phyloP scores from a whole-genome alignment of 306 rosid species.

The Dryas octopetala region DNA sequence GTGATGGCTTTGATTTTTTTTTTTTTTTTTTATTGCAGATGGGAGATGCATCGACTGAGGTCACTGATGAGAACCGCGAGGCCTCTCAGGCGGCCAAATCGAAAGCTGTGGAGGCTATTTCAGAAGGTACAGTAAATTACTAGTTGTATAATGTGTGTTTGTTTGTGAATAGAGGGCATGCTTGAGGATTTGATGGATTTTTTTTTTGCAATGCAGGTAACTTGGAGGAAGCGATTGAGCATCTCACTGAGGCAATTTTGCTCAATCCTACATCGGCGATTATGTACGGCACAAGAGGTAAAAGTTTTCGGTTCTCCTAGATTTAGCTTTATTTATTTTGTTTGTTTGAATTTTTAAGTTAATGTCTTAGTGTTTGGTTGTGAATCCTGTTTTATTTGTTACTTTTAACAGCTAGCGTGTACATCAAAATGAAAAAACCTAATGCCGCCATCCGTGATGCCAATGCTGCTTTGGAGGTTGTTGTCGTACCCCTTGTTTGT shows the following conservation, averaged over 20 bases:
- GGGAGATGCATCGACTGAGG: slow-evolving; percentile 76
- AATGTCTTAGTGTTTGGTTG: background rate
- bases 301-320: background rate
- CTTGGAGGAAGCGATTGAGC: slow-evolving; percentile 72
- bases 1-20: background rate
- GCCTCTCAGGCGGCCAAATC: slow-evolving; percentile 68
- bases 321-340: too few relatives aligned
- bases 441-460: slow-evolving; percentile 91
- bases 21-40: slow-evolving; percentile 49
- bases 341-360: background rate
- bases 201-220: slow-evolving; percentile 46
- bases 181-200: background rate
- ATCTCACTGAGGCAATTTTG: slow-evolving; percentile 69
- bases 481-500: background rate
- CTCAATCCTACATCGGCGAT: slow-evolving; percentile 87
- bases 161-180: background rate
- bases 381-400: slow-evolving; percentile 16
- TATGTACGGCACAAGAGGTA: slow-evolving; percentile 89
- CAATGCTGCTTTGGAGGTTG: slow-evolving; percentile 84
- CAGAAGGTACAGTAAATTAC: slow-evolving; percentile 51
- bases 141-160: background rate
- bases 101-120: slow-evolving; percentile 73
- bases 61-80: slow-evolving; percentile 76
- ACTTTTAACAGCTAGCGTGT: slow-evolving; percentile 61
- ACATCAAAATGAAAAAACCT: slow-evolving; percentile 90